Evolutionary conservation across 495 filamentous ascomycete species (phyloP).

Genomic region (Xylaria castorea): DNA sequence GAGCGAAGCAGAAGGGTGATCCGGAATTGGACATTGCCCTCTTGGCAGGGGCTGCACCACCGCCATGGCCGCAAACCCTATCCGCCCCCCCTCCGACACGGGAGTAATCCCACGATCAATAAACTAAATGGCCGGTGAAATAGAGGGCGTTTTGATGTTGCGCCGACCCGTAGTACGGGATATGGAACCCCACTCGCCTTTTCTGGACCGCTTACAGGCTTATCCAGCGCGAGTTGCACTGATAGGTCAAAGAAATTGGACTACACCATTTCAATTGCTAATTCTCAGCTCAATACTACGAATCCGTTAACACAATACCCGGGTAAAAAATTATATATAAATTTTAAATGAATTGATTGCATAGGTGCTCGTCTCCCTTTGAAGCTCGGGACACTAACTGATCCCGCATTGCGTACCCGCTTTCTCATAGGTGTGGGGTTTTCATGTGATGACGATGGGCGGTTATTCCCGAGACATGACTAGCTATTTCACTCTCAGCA

Average conservation of each 20-base stretch:
- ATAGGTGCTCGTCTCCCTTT: not conserved
- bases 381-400: not conserved
- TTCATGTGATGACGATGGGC: not conserved
- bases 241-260: not conserved
- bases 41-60: conserved; percentile 29
- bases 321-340: not conserved
- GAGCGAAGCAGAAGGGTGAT: conserved; percentile 56
- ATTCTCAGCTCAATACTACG: not conserved
- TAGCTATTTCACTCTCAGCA: not conserved
- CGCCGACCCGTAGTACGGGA: not conserved
- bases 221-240: not conserved
- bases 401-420: not conserved
- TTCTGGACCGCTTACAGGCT: not conserved
- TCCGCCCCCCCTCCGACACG: not conserved
- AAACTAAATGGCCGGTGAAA: not conserved
- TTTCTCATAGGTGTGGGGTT: not conserved
- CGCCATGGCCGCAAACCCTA: conserved; percentile 12
- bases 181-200: not conserved
- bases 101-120: not conserved
- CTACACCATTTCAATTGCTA: not conserved
- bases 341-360: not conserved
- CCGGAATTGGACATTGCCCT: conserved; percentile 42
- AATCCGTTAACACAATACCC: not conserved
- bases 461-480: not conserved
- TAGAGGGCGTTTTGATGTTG: not conserved